Conservation (phyloP, 192 early-diverging fungal species). For the Coemansia sp. region DNA sequence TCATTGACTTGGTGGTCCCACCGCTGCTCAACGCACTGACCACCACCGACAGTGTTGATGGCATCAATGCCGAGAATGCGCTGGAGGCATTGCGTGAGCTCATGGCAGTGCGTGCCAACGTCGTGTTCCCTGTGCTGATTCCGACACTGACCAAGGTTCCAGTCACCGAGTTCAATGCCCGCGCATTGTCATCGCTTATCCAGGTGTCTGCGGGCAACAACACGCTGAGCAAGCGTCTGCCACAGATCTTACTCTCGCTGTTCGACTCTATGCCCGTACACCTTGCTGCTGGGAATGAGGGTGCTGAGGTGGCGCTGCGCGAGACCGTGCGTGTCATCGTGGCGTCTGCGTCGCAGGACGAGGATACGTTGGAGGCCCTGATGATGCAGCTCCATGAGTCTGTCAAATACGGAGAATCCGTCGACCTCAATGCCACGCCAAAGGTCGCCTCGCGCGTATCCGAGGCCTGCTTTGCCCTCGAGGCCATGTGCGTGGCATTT, state of each 20-base stretch:
- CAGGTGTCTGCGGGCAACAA: slow-evolving; percentile 77
- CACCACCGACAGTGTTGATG: slow-evolving; percentile 26
- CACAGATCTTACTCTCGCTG: slow-evolving; percentile 78
- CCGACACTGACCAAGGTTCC: slow-evolving; percentile 90
- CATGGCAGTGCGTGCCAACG: slow-evolving; percentile 94
- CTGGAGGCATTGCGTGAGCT: slow-evolving; percentile 96
- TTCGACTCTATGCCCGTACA: slow-evolving; percentile 75
- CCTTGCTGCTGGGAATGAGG: slow-evolving; percentile 57
- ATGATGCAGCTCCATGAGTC: slow-evolving; percentile 80
- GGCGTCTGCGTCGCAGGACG: slow-evolving; percentile 71
- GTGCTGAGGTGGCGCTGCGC: slow-evolving; percentile 66
- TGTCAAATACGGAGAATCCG: slow-evolving; percentile 60
- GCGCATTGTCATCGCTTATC: slow-evolving; percentile 84
- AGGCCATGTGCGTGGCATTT: slow-evolving; percentile 43
- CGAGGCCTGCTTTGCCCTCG: slow-evolving; percentile 51
- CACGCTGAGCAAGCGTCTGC: slow-evolving; percentile 76
- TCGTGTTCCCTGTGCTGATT: slow-evolving; percentile 98
- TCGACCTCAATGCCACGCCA: slow-evolving; percentile 19
- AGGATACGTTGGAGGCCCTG: slow-evolving; percentile 78
- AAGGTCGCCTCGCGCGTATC: slow-evolving; percentile 38
- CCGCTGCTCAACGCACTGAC: slow-evolving; percentile 78
- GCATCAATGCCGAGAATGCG: slow-evolving; percentile 64
- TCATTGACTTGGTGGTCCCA: slow-evolving; percentile 94
- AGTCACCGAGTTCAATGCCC: slow-evolving; percentile 90
- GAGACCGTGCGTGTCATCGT: slow-evolving; percentile 76